Conservation (phyloP, 768 basidiomycete genomes). For the Megacollybia marginata region DNA sequence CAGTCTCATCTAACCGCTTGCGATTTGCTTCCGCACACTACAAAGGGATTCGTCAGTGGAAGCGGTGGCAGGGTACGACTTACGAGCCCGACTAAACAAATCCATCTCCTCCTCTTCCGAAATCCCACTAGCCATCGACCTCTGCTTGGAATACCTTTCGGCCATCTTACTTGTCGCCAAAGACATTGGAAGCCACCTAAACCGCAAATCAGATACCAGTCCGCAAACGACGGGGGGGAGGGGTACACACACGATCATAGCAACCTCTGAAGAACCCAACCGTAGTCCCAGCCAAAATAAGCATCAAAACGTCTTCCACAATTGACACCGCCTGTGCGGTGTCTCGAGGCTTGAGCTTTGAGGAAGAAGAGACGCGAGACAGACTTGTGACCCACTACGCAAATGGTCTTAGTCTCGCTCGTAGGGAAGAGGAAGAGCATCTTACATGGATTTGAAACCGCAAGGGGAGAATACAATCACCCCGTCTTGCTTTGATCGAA, state of each 20-base stretch:
- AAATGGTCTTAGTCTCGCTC: conserved; percentile 5
- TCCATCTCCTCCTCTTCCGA: conserved; percentile 21
- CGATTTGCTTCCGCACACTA: conserved; percentile 28
- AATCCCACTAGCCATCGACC: conserved; percentile 15
- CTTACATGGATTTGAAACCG: conserved; percentile 43
- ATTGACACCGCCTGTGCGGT: conserved; percentile 28
- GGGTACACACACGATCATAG: conserved; percentile 36
- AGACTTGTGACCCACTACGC: conserved; percentile 55
- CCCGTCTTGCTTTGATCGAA: conserved; percentile 47
- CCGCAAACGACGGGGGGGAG: too few relatives aligned
- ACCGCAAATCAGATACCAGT: too few relatives aligned
- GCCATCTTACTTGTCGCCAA: conserved; percentile 52
- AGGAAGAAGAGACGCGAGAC: conserved; percentile 66
- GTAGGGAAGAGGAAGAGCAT: conserved; percentile 11
- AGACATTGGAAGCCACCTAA: conserved; percentile 58
- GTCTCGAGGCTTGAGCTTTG: conserved; percentile 23
- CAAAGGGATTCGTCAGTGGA: background rate
- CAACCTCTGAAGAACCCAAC: conserved; percentile 29
- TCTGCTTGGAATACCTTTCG: conserved; percentile 30
- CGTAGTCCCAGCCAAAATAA: conserved; percentile 51
- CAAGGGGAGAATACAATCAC: conserved; percentile 36
- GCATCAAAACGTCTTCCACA: conserved; percentile 46
- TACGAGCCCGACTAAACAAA: conserved; percentile 28
- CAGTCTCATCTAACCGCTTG: background rate
- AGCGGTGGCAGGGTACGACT: conserved; percentile 5